Evolutionary conservation across 495 filamentous ascomycete genomes (phyloP).

Genomic region (Eremomyces bilateralis): DNA sequence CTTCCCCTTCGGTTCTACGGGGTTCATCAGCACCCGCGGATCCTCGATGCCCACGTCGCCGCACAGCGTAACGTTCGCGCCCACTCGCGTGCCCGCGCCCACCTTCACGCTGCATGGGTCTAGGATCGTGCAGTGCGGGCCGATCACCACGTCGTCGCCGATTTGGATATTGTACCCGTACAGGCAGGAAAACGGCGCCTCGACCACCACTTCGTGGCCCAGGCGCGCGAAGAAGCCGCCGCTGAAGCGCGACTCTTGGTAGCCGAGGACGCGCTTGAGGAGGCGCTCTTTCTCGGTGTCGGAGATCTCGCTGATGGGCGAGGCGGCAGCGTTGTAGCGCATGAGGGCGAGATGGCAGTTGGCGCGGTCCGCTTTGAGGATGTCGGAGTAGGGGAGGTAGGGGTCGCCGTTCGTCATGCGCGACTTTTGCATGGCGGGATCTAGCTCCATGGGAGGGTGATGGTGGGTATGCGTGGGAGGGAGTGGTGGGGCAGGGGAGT

Average conservation of each 20-base stretch:
- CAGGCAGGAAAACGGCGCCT: slow-evolving; percentile 81
- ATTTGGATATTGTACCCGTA: slow-evolving; percentile 90
- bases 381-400: slow-evolving; percentile 56
- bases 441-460: no score
- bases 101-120: slow-evolving; percentile 58
- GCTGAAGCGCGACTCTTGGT: slow-evolving; percentile 7
- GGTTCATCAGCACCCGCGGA: no score
- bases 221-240: slow-evolving; percentile 24
- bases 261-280: slow-evolving; percentile 45
- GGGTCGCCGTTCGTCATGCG: slow-evolving; percentile 78
- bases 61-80: slow-evolving; percentile 66
- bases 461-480: slow-evolving; percentile 21
- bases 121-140: slow-evolving; percentile 66
- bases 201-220: slow-evolving; percentile 56
- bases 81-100: slow-evolving; percentile 60
- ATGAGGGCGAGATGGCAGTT: slow-evolving; percentile 65
- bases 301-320: slow-evolving; percentile 53
- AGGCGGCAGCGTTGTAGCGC: slow-evolving; percentile 76
- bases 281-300: slow-evolving; percentile 59
- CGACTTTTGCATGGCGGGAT: slow-evolving; percentile 49
- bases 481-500: slow-evolving; percentile 8
- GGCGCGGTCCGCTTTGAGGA: slow-evolving; percentile 69
- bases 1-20: no score
- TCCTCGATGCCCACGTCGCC: slow-evolving; percentile 55
- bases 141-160: slow-evolving; percentile 70